phyloP scores from a whole-genome alignment of 331 rosid species.

The Pyrus hybrid region DNA sequence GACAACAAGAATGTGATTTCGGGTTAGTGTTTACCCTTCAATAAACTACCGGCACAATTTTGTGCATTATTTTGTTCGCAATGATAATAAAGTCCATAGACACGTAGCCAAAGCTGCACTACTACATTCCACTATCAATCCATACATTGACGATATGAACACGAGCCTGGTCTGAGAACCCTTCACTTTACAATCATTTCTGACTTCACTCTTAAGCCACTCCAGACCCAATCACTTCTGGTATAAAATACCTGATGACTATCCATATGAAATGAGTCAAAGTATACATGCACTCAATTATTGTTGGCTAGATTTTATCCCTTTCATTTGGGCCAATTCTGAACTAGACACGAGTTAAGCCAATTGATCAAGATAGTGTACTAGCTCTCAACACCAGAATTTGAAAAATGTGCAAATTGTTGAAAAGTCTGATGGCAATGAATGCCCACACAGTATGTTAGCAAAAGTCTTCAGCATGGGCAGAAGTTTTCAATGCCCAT shows the following conservation, averaged over 20 bases:
- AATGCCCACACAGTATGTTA: no score
- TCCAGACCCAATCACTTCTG: constrained; percentile 12
- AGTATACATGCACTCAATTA: background rate
- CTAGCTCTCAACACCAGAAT: no score
- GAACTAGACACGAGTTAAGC: no score
- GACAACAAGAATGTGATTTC: no score
- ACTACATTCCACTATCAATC: background rate
- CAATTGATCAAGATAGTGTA: no score
- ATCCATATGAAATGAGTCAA: constrained; percentile 3
- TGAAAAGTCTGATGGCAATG: no score
- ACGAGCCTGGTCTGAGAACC: background rate
- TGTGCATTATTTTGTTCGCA: background rate
- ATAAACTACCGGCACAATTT: background rate
- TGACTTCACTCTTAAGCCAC: constrained; percentile 43
- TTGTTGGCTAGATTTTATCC: background rate
- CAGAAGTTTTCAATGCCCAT: no score
- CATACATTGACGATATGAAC: constrained; percentile 12
- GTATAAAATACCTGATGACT: background rate
- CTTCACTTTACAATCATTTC: background rate
- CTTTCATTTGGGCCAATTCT: background rate
- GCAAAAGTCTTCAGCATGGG: no score
- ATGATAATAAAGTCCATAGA: constrained; percentile 4
- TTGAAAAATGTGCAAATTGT: no score
- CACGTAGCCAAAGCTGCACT: background rate
- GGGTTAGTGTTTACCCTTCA: no score